Conservation (phyloP, 2,329 filamentous ascomycete species). For the Phaeosphaeria sp. region DNA sequence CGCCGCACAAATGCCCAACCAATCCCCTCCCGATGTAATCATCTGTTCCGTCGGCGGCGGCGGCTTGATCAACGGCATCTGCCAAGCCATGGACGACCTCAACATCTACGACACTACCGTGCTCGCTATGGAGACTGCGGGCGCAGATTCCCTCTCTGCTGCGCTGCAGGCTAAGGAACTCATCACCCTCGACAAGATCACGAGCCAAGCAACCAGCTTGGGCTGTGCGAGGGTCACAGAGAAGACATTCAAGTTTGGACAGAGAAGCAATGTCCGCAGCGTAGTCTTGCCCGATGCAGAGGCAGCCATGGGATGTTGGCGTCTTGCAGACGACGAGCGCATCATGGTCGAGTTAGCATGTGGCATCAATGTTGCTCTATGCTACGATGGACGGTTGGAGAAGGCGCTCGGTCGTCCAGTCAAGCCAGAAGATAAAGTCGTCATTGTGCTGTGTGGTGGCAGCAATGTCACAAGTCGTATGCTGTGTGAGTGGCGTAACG, state of each 20-base stretch:
- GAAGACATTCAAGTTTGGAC: constrained; percentile 70
- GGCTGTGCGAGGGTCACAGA: constrained; percentile 75
- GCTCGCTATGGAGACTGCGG: constrained; percentile 76
- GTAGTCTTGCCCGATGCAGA: constrained; percentile 75
- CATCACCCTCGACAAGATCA: constrained; percentile 73
- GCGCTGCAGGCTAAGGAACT: constrained; percentile 63
- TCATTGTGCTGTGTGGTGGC: constrained; percentile 82
- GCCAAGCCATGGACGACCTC: constrained; percentile 67
- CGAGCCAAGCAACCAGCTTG: constrained; percentile 75
- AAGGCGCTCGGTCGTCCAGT: constrained; percentile 66
- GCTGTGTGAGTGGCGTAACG: constrained; percentile 56
- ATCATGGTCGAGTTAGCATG: constrained; percentile 85
- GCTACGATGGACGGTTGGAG: constrained; percentile 69
- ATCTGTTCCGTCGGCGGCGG: constrained; percentile 83
- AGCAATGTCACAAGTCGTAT: constrained; percentile 60
- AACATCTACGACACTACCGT: constrained; percentile 53
- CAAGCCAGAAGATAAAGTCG: constrained; percentile 72
- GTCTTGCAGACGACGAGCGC: constrained; percentile 81
- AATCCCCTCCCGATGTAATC: constrained; percentile 67
- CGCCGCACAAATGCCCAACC: constrained; percentile 48
- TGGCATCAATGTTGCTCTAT: constrained; percentile 76
- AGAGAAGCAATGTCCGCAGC: constrained; percentile 61
- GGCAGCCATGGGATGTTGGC: constrained; percentile 77
- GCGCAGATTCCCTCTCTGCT: constrained; percentile 73
- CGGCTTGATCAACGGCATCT: constrained; percentile 77